These are phyloP conservation scores for Monosporascus sp. DNA, from an alignment of 2,329 filamentous ascomycete genomes.

Conservation along the genomic window DNA sequence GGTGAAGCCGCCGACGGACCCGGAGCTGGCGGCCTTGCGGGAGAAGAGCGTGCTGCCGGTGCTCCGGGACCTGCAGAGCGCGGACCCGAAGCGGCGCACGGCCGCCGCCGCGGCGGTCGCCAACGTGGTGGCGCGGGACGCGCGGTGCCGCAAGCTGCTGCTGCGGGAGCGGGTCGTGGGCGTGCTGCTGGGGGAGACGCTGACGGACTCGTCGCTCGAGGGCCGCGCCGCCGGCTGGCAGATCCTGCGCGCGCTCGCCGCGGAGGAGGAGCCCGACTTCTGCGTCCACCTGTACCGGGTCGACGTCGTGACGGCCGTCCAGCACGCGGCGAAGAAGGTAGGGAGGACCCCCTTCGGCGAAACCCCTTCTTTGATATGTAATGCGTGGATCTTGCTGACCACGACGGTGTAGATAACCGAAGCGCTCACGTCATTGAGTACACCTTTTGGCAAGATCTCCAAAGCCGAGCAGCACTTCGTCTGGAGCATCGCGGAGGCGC, in stretches of 20 bases:
- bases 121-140: slow-evolving; percentile 54
- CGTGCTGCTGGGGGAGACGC: slow-evolving; percentile 57
- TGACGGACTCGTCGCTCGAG: slow-evolving; percentile 59
- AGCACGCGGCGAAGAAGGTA: slow-evolving; percentile 50
- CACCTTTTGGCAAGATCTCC: slow-evolving; percentile 39
- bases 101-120: slow-evolving; percentile 54
- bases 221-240: slow-evolving; percentile 63
- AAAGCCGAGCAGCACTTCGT: slow-evolving; percentile 49
- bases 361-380: too few relatives aligned
- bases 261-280: slow-evolving; percentile 62
- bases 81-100: slow-evolving; percentile 54
- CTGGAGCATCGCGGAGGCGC: slow-evolving; percentile 49
- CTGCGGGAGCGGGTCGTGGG: slow-evolving; percentile 62
- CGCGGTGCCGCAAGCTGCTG: slow-evolving; percentile 58
- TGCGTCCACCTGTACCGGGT: slow-evolving; percentile 59
- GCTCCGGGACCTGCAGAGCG: slow-evolving; percentile 53
- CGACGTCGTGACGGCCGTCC: slow-evolving; percentile 56
- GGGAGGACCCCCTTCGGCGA: slow-evolving; percentile 18
- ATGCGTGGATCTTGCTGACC: slow-evolving; percentile 1
- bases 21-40: slow-evolving; percentile 57
- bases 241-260: slow-evolving; percentile 55
- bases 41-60: slow-evolving; percentile 60
- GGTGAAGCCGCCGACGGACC: slow-evolving; percentile 57
- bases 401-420: slow-evolving; percentile 33
- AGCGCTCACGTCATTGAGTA: slow-evolving; percentile 36